Base-by-base conservation (phyloP, 129 eudicot species). In the Artemisia argyi region DNA sequence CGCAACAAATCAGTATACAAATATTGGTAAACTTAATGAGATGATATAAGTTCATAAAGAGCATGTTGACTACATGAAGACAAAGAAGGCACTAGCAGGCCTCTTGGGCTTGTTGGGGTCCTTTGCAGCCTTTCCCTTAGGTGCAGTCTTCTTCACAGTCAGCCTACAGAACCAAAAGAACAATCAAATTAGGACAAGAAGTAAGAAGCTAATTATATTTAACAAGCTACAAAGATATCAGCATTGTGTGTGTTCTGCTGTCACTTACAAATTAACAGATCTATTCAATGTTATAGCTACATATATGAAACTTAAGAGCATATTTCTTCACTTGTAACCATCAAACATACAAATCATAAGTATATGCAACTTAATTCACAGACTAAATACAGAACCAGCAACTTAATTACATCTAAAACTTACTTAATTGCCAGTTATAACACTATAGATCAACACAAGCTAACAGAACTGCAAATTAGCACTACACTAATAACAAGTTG, bases 101-200 rank as follows among this genome's bases (percentile, higher is more conserved):
- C 94, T 86, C 86, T 92, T 92, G 5, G 97, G 96, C 80, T 84
- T 92, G 94, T 92, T 92, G 19, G 97, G 97, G 61, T 92, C 97
- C 89, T 92, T 92, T 0, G 67, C 86, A 7, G 85, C 79, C 69
- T 91, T 85, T 22, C 70, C 85, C 75, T 83, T 85, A 0, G 83
- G 54, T 28, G 77, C 85, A 62, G 72, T 44, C 69, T 84, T 88
- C 80, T 83, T 91, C 83, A 91, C 97, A 39, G 83, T 71, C 30
- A 91, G 82, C 89, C 96, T 91, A n/a, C n/a, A 69, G 16, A 73
- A 10, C 56, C 20, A 55, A 66, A 35, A 1, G 10, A 39, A 2
- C 0, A 0, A 39, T 7, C 46, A 39, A 1, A 39, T 39, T 1
- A 39, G 11, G 1, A 35, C 1, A 6, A 1, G 0, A 8, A 39